A percentile compares a stretch with the other conserved stretches of the same genome.
Evolutionary conservation across 371 early-diverging fungal species (phyloP).

Genomic region (Lichtheimia corymbifera): DNA sequence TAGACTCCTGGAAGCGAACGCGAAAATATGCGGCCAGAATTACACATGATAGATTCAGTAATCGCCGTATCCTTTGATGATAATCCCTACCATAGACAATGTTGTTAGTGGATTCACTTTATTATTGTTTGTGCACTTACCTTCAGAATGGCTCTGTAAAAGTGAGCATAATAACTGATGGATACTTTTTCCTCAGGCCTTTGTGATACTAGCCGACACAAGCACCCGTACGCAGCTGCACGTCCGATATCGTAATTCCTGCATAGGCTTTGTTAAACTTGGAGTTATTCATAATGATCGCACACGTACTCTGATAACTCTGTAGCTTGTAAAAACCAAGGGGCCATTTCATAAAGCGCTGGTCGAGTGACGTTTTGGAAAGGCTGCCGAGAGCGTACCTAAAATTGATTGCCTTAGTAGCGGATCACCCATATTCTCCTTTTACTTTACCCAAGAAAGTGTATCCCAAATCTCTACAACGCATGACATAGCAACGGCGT

Average conservation of each 20-base stretch:
- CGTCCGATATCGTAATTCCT: slow-evolving; percentile 61
- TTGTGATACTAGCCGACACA: slow-evolving; percentile 77
- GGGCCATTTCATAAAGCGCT: slow-evolving; percentile 62
- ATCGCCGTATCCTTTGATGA: slow-evolving; percentile 52
- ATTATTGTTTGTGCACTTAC: slow-evolving; percentile 24
- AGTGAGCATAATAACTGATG: slow-evolving; percentile 60
- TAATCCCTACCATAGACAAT: slow-evolving; percentile 51
- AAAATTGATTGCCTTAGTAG: neutral
- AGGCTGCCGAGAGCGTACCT: slow-evolving; percentile 62
- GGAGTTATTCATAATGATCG: neutral
- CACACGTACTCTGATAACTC: slow-evolving; percentile 53
- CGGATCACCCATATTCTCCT: neutral
- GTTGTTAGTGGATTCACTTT: neutral
- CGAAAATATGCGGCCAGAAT: slow-evolving; percentile 66
- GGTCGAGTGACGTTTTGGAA: slow-evolving; percentile 56
- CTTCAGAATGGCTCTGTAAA: slow-evolving; percentile 67
- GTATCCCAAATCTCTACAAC: slow-evolving; percentile 71
- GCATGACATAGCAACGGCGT: slow-evolving; percentile 72
- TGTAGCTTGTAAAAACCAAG: slow-evolving; percentile 71
- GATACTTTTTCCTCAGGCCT: slow-evolving; percentile 65
- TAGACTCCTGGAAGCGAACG: slow-evolving; percentile 66
- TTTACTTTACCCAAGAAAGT: slow-evolving; percentile 45
- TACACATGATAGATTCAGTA: slow-evolving; percentile 64
- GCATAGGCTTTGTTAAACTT: neutral
- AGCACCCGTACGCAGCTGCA: slow-evolving; percentile 62